phyloP scores from a whole-genome alignment of 768 basidiomycete genomes.

The Lactifluus pinguis region DNA sequence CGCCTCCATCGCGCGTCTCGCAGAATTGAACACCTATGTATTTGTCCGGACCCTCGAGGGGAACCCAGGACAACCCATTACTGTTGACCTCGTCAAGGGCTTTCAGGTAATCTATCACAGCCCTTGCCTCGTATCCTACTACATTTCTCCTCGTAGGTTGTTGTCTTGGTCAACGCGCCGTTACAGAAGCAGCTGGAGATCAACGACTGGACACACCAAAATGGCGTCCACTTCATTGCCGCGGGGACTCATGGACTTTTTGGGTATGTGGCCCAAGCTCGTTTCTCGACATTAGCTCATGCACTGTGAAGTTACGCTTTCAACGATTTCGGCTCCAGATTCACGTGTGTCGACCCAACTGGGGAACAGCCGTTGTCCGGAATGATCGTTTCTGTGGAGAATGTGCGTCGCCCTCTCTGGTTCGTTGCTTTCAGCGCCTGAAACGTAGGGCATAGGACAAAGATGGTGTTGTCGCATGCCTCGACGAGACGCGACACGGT shows the following conservation, averaged over 20 bases:
- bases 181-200: conserved; percentile 85
- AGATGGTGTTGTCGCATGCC: conserved; percentile 90
- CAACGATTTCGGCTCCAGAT: conserved; percentile 93
- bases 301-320: conserved; percentile 64
- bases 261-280: conserved; percentile 46
- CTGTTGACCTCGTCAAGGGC: conserved; percentile 69
- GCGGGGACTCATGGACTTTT: conserved; percentile 91
- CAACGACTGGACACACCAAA: conserved; percentile 87
- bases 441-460: conserved; percentile 43
- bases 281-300: not conserved
- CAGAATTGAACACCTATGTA: conserved; percentile 94
- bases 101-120: conserved; percentile 59
- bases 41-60: conserved; percentile 86
- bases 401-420: conserved; percentile 36
- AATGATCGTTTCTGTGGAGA: conserved; percentile 92
- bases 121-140: not conserved
- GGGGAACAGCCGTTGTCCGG: conserved; percentile 90
- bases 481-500: conserved; percentile 96
- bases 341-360: conserved; percentile 95
- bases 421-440: not conserved
- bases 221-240: conserved; percentile 85
- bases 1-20: conserved; percentile 78
- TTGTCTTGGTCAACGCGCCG: conserved; percentile 77
- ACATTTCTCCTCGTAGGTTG: conserved; percentile 43
- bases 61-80: conserved; percentile 63